Percentiles rank a stretch among this genome's conserved stretches.
phyloP scores from a whole-genome alignment of 257 asterid species.

The Solanum medicagineum region DNA sequence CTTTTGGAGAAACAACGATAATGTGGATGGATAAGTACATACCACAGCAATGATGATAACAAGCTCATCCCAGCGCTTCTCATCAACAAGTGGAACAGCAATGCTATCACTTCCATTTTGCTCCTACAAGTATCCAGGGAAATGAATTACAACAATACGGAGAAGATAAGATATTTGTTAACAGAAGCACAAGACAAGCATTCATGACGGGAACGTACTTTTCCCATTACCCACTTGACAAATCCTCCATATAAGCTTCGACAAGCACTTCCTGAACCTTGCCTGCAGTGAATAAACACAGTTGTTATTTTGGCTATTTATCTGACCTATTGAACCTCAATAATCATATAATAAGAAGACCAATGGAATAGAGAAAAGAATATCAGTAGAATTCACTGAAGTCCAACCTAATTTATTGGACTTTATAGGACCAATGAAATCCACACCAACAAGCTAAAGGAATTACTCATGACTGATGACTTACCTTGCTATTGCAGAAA shows the following conservation, averaged over 20 bases:
- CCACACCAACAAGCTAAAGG: background rate
- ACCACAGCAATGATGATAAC: constrained; percentile 89
- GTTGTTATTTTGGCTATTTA: background rate
- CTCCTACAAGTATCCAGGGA: constrained; percentile 34
- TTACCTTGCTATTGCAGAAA: constrained; percentile 95
- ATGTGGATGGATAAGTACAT: background rate
- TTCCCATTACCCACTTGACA: constrained; percentile 98
- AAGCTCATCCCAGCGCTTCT: constrained; percentile 93
- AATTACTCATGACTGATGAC: background rate
- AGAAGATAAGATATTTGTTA: background rate
- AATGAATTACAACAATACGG: background rate
- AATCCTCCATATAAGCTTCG: constrained; percentile 96
- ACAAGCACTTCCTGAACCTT: constrained; percentile 98
- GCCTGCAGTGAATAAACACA: constrained; percentile 27
- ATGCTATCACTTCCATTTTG: constrained; percentile 77
- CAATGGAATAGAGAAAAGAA: background rate
- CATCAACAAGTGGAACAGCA: constrained; percentile 88
- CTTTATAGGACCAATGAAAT: background rate
- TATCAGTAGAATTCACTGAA: background rate
- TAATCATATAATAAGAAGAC: background rate
- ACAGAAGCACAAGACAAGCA: background rate
- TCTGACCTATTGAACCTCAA: background rate
- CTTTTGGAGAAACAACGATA: background rate
- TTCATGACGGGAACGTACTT: constrained; percentile 28
- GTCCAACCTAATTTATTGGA: background rate